Percentiles rank a stretch among this genome's conserved stretches.
Conservation (phyloP, 2,329 filamentous ascomycete genomes). For the Fusarium udum region DNA sequence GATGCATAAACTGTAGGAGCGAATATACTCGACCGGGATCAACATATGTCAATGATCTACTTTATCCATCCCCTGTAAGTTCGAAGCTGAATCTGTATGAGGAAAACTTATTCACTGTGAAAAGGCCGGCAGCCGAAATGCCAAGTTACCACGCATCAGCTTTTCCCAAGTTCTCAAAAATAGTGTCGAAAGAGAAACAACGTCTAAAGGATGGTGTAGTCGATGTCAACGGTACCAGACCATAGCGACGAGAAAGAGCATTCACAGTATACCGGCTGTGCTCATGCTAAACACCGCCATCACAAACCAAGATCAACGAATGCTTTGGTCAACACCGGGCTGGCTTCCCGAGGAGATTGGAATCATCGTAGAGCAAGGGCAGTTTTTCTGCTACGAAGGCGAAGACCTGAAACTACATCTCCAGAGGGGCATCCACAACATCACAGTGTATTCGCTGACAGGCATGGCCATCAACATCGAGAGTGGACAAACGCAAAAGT, state of each 20-base stretch:
- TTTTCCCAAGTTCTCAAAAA: slow-evolving; percentile 95
- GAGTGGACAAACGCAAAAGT: slow-evolving; percentile 82
- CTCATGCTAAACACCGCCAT: slow-evolving; percentile 88
- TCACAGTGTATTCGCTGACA: slow-evolving; percentile 90
- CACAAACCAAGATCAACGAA: slow-evolving; percentile 74
- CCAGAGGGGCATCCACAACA: slow-evolving; percentile 80
- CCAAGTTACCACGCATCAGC: slow-evolving; percentile 65
- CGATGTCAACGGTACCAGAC: slow-evolving; percentile 91
- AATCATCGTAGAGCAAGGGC: slow-evolving; percentile 87
- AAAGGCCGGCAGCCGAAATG: slow-evolving; percentile 60
- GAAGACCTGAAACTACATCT: slow-evolving; percentile 85
- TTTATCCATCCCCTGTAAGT: slow-evolving; percentile 70
- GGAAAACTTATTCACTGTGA: slow-evolving; percentile 38
- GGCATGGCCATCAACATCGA: slow-evolving; percentile 92
- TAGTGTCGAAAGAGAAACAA: slow-evolving; percentile 89
- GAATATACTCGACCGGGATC: slow-evolving; percentile 84
- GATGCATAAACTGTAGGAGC: slow-evolving; percentile 86
- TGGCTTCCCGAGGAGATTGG: slow-evolving; percentile 96
- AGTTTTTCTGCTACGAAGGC: slow-evolving; percentile 94
- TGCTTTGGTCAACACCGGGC: slow-evolving; percentile 87
- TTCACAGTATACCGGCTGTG: slow-evolving; percentile 84
- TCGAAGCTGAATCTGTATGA: not conserved
- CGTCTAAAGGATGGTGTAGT: slow-evolving; percentile 91
- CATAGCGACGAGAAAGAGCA: slow-evolving; percentile 83
- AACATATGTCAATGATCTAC: slow-evolving; percentile 84